These are phyloP conservation scores for Elongisporangium undulatum DNA, from an alignment of 352 stramenopile species.

Conservation along the genomic window DNA sequence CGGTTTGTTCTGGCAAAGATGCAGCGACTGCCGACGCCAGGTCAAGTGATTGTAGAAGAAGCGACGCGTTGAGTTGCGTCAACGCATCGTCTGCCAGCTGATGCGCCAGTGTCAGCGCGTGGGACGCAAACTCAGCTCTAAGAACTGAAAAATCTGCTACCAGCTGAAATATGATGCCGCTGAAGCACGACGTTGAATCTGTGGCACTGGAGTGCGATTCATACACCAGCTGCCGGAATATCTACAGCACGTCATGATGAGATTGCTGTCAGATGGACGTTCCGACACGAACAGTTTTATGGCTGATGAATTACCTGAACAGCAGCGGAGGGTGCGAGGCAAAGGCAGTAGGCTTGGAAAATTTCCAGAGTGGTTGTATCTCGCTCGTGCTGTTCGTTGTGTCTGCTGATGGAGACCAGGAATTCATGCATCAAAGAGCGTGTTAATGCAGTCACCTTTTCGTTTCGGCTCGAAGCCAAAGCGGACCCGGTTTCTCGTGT, in stretches of 20 bases:
- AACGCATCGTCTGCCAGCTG: slow-evolving; percentile 26
- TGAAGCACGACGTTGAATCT: neutral
- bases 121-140: slow-evolving; percentile 8
- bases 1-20: neutral
- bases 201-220: slow-evolving; percentile 1
- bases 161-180: slow-evolving; percentile 4
- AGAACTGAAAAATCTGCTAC: slow-evolving; percentile 8
- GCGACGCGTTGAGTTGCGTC: slow-evolving; percentile 6
- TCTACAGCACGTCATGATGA: slow-evolving; percentile 1
- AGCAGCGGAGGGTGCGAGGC: neutral
- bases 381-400: neutral
- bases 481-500: neutral
- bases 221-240: slow-evolving; percentile 13
- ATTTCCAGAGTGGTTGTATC: neutral
- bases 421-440: neutral
- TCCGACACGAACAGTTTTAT: neutral
- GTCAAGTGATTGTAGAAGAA: slow-evolving; percentile 20
- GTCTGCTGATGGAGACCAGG: neutral
- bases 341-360: neutral
- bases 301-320: neutral
- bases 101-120: slow-evolving; percentile 23
- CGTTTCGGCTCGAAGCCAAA: neutral
- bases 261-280: neutral
- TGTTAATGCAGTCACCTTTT: neutral
- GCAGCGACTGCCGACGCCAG: slow-evolving; percentile 10